Evolutionary conservation across 192 early-diverging fungal genomes (phyloP), one percentile per base, ranked within the genome.

Genomic region (Phlyctochytrium bullatum): DNA sequence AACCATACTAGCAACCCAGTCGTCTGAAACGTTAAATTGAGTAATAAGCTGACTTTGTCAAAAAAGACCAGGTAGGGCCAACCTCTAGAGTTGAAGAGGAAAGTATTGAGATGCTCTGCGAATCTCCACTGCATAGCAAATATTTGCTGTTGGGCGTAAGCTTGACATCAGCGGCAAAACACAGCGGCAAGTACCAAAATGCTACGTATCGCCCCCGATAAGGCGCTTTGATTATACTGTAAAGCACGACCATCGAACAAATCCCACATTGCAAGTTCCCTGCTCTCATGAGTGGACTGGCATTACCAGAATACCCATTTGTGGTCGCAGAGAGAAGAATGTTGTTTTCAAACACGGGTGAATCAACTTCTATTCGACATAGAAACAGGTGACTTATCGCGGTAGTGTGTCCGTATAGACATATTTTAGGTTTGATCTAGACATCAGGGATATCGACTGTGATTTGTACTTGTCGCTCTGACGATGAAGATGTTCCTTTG

Each of bases 201-300:
- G 6, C 32, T 61, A 0, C 62, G 72, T 12, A 66, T 58, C 17
- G 54, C 2, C 23, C 68, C 77, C 1, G 59, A 59, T 36, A 76
- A 76, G 6, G 74, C 80, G 1, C 36, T 54, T 14, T 65, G 14
- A 36, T 61, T 62, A 2, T 66, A 51, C 35, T 70, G 68, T 24
- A 81, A 63, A 29, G 74, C 76, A 25, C 80, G 73, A n/a, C 80
- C 80, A 52, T 81, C 80, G 1, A 24, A 34, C 23, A 81, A 20
- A 60, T 78, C 80, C 80, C 80, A 81, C 73, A 81, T 73, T 25
- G 70, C 67, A 47, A 75, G 60, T 33, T 80, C 79, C 23, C 74
- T 72, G 54, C 10, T 10, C 12, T 69, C 17, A 71, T 69, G 10
- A 68, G 47, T 66, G 31, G 51, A 47, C 40, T 20, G 40, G 6